Base-by-base conservation (phyloP, 2,329 filamentous ascomycete genomes). In the Alternaria dauci region DNA sequence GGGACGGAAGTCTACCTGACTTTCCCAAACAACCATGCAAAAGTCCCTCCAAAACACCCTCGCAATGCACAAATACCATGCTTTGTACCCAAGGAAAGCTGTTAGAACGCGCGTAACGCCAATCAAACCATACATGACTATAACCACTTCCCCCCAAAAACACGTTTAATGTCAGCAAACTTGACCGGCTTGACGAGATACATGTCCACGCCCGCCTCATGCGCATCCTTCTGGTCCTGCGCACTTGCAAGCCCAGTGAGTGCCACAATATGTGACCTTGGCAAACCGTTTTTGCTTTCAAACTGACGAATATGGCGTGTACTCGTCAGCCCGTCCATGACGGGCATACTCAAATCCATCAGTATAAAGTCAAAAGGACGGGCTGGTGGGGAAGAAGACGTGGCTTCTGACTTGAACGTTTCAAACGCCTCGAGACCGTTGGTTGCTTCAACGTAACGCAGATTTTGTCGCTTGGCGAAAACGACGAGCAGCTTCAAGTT, bases 291-390 rank as follows among this genome's bases (percentile, higher is more conserved):
- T 34, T 76, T 72, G 16, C 51, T 56, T 56, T 77, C 75, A 20
- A 70, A 73, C 16, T 68, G 59, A 4, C 75, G 55, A 30, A 78
- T 78, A 14, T 58, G 55, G 11, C 72, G 53, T 30, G 74, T 77
- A 9, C 77, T 75, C n/a, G 78, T 72, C n/a, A 80, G 62, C 0
- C 80, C 80, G 48, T 75, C 73, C 75, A 78, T 77, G 16, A 75
- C 66, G 1, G 75, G 75, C 75, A 78, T 78, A 11, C 58, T 68
- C 9, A 78, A 56, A 34, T 78, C 75, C 75, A 78, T 77, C n/a
- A 78, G 59, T 4, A 77, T 58, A 18, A 74, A 71, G 52, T 77
- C 75, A 39, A 75, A 75, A 0, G 71, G 70, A 9, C 67, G 58
- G 8, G 62, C 54, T 5, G 67, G 66, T 8, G 70, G 65, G 0